Evolutionary conservation across 257 asterid species (phyloP), one percentile per base, ranked within the genome.

Genomic region (Fraxinus excelsior): DNA sequence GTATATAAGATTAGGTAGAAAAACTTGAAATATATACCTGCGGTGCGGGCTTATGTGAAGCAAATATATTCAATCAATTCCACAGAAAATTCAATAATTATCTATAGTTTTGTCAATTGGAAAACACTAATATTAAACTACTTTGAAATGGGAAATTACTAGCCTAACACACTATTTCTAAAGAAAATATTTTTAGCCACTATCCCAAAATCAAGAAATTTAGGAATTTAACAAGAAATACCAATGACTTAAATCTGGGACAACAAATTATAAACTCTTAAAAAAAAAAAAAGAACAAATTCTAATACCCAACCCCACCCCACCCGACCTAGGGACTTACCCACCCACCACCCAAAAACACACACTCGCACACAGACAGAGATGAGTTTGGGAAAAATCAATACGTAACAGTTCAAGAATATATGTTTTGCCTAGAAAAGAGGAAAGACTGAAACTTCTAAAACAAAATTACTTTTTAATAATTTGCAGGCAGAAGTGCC

Each of bases 401-500:
- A 35, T 82, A 21, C 25, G 67, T 76, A 67, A 70, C 74, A 82
- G 40, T 34, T 37, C 12, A 16, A 42, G 14, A 67, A 76, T 44
- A 51, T 53, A 77, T 71, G 28, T 58, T 58, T 58, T 53, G 25
- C 65, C 82, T 76, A 69, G 70, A 73, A 80, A 79, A 82, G 71
- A 74, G 76, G 69, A 34, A 60, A 71, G 35, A 71, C 70, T 53
- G 26, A 19, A 53, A 6, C 64, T 53, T 19, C 25, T 53, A 7
- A 53, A 53, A 53, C 2, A 51, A 46, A 25, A 44, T 64, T 34
- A 68, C 56, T 53, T 83, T 76, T 42, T 37, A 80, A 76, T 19
- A 74, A 80, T 49, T 67, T 78, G 74, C 80, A 78, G 70, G 74
- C 80, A 82, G 78, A 84, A 78, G 19, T 72, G 74, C 46, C 53